Percentiles rank a stretch among this genome's conserved stretches.
phyloP scores from a whole-genome alignment of 306 rosid species.

The Gleditsia sinensis region DNA sequence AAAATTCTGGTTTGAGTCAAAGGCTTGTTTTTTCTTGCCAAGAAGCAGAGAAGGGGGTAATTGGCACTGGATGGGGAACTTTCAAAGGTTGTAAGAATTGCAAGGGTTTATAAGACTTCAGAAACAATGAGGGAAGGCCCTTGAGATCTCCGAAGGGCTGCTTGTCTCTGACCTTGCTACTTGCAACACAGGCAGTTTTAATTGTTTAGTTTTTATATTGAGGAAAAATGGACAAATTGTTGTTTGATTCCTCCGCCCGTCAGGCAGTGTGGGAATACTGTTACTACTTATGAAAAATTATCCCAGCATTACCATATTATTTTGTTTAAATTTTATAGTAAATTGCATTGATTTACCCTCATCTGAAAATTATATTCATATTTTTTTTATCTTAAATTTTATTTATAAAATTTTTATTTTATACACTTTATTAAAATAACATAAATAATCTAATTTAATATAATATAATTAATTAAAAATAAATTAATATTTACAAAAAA shows the following conservation, averaged over 20 bases:
- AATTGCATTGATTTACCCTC: no score
- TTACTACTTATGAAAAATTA: no score
- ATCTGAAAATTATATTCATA: no score
- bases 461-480: no score
- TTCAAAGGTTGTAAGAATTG: not conserved
- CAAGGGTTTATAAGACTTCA: conserved; percentile 29
- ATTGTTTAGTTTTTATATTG: not conserved
- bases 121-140: conserved; percentile 60
- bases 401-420: no score
- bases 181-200: not conserved
- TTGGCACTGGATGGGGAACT: not conserved
- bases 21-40: not conserved
- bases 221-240: not conserved
- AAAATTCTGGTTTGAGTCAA: not conserved
- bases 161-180: conserved; percentile 32
- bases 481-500: no score
- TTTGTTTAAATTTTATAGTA: no score
- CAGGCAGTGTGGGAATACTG: no score
- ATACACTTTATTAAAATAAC: no score
- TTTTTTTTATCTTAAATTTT: no score
- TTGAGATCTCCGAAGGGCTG: conserved; percentile 88
- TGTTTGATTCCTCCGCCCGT: conserved; percentile 30
- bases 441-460: no score
- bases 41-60: not conserved
- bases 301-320: no score